A percentile compares a stretch with the other conserved stretches of the same genome.
These are phyloP conservation scores for Cystobasidiopsis lactophilus DNA, from an alignment of 768 basidiomycete genomes.

Conservation along the genomic window DNA sequence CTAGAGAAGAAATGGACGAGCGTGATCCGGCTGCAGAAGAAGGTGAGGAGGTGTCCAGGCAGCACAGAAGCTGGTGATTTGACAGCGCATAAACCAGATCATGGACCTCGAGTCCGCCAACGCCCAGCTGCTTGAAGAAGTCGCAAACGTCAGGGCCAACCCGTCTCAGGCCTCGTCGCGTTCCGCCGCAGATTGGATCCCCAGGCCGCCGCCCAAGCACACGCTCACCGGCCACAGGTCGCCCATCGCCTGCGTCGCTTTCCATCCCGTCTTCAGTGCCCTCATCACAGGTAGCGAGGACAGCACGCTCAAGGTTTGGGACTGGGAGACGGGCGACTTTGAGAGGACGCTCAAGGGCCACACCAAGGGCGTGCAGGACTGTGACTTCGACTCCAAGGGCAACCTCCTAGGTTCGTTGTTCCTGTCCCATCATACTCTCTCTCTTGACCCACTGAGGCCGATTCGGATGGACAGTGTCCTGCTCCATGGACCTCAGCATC, in stretches of 20 bases:
- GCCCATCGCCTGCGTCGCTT: conserved; percentile 54
- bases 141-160: conserved; percentile 31
- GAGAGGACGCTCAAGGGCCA: conserved; percentile 80
- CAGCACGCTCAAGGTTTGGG: conserved; percentile 78
- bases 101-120: conserved; percentile 77
- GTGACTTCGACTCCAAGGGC: conserved; percentile 73
- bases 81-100: conserved; percentile 37
- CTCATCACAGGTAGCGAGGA: conserved; percentile 74
- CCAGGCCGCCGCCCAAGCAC: conserved; percentile 57
- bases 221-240: conserved; percentile 55
- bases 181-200: conserved; percentile 58
- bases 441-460: background rate
- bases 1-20: conserved; percentile 97
- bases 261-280: conserved; percentile 65
- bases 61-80: background rate
- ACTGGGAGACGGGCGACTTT: conserved; percentile 87
- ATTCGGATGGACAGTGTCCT: conserved; percentile 34
- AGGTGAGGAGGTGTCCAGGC: conserved; percentile 30
- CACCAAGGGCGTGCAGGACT: conserved; percentile 67
- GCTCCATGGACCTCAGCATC: conserved; percentile 70
- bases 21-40: conserved; percentile 85
- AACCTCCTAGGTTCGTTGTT: conserved; percentile 41
- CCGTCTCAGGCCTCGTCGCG: conserved; percentile 28
- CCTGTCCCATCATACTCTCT: conserved; percentile 3
- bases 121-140: conserved; percentile 56